Percentiles rank a stretch among this genome's conserved stretches.
phyloP scores from a whole-genome alignment of 176 grass and related monocot genomes.

The Saccharum officinarum region DNA sequence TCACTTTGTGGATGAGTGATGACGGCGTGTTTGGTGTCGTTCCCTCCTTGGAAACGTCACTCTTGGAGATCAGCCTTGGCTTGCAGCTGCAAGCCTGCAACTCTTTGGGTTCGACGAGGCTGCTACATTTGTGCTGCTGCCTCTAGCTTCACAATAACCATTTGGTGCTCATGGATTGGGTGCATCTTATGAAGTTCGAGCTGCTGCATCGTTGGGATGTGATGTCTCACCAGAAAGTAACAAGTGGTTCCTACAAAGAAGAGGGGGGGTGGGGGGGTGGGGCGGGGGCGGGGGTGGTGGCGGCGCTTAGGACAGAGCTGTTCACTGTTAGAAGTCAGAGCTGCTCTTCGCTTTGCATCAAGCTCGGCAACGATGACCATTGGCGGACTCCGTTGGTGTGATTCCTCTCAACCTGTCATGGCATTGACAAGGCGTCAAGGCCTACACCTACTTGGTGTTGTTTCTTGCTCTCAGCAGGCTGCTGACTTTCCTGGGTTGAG shows the following conservation, averaged over 20 bases:
- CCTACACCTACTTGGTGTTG: background rate
- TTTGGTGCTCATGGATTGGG: background rate
- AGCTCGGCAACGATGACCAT: background rate
- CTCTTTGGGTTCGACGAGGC: background rate
- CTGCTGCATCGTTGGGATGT: background rate
- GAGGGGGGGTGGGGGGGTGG: no score
- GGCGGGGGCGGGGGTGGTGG: no score
- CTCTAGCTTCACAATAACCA: background rate
- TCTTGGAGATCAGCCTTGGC: background rate
- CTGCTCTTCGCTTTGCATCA: background rate
- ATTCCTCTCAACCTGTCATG: background rate
- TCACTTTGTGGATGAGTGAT: background rate
- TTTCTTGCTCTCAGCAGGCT: background rate
- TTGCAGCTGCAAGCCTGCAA: background rate
- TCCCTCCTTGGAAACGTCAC: background rate
- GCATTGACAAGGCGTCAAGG: background rate
- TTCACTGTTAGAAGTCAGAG: background rate
- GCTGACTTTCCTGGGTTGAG: background rate
- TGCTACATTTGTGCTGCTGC: background rate
- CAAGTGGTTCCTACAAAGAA: background rate
- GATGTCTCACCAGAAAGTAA: background rate
- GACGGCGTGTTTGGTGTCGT: background rate
- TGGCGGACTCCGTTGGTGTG: background rate
- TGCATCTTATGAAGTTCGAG: background rate
- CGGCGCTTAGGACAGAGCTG: background rate